phyloP scores from a whole-genome alignment of 2,329 filamentous ascomycete genomes.

The Fusarium camptoceras region DNA sequence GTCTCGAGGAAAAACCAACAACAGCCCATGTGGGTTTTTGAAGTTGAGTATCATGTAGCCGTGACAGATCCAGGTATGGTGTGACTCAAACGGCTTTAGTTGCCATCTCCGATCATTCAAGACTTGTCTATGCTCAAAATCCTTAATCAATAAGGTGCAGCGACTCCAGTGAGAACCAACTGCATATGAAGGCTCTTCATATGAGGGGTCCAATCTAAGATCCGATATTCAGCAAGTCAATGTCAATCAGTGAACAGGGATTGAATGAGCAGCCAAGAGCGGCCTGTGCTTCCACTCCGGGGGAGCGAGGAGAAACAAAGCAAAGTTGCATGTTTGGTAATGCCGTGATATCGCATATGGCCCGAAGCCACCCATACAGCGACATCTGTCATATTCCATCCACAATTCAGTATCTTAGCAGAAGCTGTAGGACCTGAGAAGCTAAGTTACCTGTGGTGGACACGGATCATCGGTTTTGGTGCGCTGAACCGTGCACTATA shows the following conservation, averaged over 20 bases:
- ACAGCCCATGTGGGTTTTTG: constrained; percentile 44
- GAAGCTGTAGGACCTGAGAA: constrained; percentile 15
- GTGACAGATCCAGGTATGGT: constrained; percentile 40
- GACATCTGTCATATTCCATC: constrained; percentile 33
- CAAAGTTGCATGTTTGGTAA: constrained; percentile 33
- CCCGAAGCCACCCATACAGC: constrained; percentile 23
- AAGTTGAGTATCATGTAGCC: constrained; percentile 31
- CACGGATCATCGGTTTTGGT: constrained; percentile 39
- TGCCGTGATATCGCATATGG: constrained; percentile 13
- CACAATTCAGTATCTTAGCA: constrained; percentile 22
- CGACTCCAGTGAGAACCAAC: constrained; percentile 39
- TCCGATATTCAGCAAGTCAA: constrained; percentile 32
- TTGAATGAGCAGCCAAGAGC: constrained; percentile 28
- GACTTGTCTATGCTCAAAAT: constrained; percentile 18
- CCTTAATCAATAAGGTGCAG: constrained; percentile 33
- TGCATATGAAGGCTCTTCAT: constrained; percentile 38
- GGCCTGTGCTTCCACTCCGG: constrained; percentile 32
- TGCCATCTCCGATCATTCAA: constrained; percentile 33
- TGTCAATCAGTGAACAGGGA: constrained; percentile 25
- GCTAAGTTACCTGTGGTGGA: neutral
- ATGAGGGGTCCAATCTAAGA: constrained; percentile 43
- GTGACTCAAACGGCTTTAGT: constrained; percentile 42
- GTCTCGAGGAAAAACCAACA: constrained; percentile 32
- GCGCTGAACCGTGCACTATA: constrained; percentile 44
- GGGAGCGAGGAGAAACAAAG: constrained; percentile 8